A percentile compares a stretch with the other conserved stretches of the same genome.
These are phyloP conservation scores for Helotiales sp. DNA, from an alignment of 2,329 filamentous ascomycete species.

Conservation along the genomic window DNA sequence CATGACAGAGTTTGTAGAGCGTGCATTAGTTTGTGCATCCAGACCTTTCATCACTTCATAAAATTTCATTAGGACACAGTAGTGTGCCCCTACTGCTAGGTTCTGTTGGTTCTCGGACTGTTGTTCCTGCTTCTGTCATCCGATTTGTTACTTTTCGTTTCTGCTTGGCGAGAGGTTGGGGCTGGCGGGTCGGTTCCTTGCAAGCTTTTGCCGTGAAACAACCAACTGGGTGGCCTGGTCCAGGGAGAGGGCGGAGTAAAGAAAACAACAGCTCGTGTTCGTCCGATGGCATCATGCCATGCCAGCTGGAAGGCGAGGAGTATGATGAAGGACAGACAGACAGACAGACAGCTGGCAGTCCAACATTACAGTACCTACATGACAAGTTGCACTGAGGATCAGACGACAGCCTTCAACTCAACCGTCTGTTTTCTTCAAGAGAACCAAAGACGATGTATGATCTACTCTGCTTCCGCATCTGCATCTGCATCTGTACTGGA, in stretches of 20 bases:
- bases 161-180: neutral
- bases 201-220: conserved; percentile 4
- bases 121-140: conserved; percentile 6
- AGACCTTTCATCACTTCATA: conserved; percentile 1
- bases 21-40: conserved; percentile 13
- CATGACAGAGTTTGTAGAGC: conserved; percentile 1
- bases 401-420: neutral
- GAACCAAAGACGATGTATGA: neutral
- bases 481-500: conserved; percentile 6
- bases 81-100: too few relatives aligned
- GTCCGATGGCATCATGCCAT: conserved; percentile 1
- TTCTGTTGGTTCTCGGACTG: too few relatives aligned
- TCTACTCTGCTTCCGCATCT: neutral
- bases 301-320: neutral
- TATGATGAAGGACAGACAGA: neutral
- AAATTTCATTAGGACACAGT: too few relatives aligned
- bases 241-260: neutral
- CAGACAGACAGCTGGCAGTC: neutral
- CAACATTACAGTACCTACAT: neutral
- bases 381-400: neutral
- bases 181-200: neutral
- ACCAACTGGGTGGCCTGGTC: conserved; percentile 1
- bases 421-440: neutral
- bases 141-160: neutral
- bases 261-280: conserved; percentile 1